Evolutionary conservation across 441 rosid genomes (phyloP), one percentile per base, ranked within the genome.

Genomic region (Eutrema salsugineum): DNA sequence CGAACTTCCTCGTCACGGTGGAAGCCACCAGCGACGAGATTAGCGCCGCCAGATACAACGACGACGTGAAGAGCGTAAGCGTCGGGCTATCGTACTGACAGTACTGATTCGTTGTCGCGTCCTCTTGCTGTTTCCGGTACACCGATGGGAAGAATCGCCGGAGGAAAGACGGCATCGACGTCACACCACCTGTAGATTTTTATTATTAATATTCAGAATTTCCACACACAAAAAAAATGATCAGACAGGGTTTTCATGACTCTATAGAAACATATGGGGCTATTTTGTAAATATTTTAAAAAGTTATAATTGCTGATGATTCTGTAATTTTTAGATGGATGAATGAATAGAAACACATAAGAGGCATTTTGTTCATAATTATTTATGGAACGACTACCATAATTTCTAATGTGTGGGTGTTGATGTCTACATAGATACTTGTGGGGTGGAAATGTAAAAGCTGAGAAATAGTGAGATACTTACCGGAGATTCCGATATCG

Each of bases 401-500:
- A 20, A 10, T 19, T 53, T 44, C 14, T 11, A 1, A 2, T 15
- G 47, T 49, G 32, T 22, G 66, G 50, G 51, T 48, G 42, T 66
- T 10, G 3, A 40, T 39, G 20, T 39, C 14, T 38, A 0, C 6
- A 43, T 20, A 24, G 19, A 57, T 11, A 70, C 35, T 48, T 50
- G 0, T 9, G 27, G 36, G 68, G 39, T 66, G 17, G 6, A 75
- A 50, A 32, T 67, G 57, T 42, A 70, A 71, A 76, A 27, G 10
- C 0, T 20, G 6, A 27, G 10, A 68, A 30, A 39, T 12, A 11
- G 24, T 10, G 12, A 63, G 40, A 70, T 8, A 8, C 24, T 72
- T 75, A 91, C 98, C 97, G 9, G 98, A 94, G 68, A 94, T 94
- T 17, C 97, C 97, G 30, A 94, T 88, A 77, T 94, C 99, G 54